phyloP scores from a whole-genome alignment of 768 basidiomycete genomes.

The Chalciporus pseudorubinellus region DNA sequence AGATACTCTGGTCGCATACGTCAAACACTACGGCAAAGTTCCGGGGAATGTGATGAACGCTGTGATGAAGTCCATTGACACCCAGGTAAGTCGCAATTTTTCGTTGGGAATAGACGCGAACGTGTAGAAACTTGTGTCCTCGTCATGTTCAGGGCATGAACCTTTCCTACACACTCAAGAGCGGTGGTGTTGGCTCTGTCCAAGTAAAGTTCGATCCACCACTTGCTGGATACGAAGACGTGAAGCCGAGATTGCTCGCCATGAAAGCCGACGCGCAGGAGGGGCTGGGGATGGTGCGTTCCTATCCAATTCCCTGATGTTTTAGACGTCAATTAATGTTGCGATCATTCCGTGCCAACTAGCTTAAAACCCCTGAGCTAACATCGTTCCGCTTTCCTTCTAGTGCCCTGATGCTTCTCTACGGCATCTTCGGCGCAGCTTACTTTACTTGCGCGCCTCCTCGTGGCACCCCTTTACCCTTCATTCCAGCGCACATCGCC shows the following conservation, averaged over 20 bases:
- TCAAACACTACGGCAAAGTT: conserved; percentile 72
- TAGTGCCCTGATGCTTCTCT: conserved; percentile 28
- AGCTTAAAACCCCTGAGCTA: conserved; percentile 67
- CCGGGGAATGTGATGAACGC: conserved; percentile 54
- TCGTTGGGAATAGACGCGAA: neutral
- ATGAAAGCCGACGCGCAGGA: conserved; percentile 85
- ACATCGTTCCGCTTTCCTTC: conserved; percentile 50
- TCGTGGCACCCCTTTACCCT: conserved; percentile 15
- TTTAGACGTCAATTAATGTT: neutral
- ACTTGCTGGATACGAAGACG: conserved; percentile 71
- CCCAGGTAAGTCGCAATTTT: conserved; percentile 44
- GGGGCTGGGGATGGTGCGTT: conserved; percentile 70
- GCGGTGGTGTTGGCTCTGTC: conserved; percentile 44
- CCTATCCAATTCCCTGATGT: neutral
- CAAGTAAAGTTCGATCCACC: conserved; percentile 67
- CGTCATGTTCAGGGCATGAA: conserved; percentile 57
- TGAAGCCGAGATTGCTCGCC: conserved; percentile 72
- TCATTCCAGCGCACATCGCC: conserved; percentile 11
- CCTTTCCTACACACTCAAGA: conserved; percentile 57
- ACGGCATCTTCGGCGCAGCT: conserved; percentile 8
- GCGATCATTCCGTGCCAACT: neutral
- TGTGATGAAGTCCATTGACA: conserved; percentile 67
- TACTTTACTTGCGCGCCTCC: conserved; percentile 23
- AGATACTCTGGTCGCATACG: conserved; percentile 82
- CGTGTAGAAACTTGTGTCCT: neutral